A percentile compares a stretch with the other conserved stretches of the same genome.
phyloP scores from a whole-genome alignment of 306 rosid species.

The Cucumis cinereus region DNA sequence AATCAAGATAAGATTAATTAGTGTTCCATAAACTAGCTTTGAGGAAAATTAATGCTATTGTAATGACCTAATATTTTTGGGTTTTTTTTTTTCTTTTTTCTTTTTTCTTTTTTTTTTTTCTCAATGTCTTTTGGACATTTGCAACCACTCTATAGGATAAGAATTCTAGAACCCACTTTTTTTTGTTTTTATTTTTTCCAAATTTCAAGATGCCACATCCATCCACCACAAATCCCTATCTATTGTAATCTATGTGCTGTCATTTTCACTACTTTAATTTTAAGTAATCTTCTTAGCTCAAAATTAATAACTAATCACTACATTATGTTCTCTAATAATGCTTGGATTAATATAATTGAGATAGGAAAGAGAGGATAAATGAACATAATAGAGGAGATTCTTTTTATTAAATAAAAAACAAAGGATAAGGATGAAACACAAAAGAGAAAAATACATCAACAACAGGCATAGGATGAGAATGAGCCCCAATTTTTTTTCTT shows the following conservation, averaged over 20 bases:
- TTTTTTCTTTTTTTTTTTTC: background rate
- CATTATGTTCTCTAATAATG: background rate
- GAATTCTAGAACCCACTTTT: background rate
- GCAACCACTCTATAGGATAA: background rate
- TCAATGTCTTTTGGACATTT: background rate
- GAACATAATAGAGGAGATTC: background rate
- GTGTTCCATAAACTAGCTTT: background rate
- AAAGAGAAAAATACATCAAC: background rate
- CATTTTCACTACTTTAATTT: background rate
- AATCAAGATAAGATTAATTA: background rate
- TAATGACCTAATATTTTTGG: background rate
- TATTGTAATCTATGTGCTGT: background rate
- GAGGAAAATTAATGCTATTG: background rate
- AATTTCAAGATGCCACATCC: background rate
- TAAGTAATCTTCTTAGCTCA: background rate
- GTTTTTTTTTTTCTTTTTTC: background rate
- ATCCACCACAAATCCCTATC: background rate
- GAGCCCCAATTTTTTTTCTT: background rate
- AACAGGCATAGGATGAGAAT: background rate
- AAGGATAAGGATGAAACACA: slow-evolving; percentile 5
- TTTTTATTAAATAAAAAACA: background rate
- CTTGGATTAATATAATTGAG: background rate
- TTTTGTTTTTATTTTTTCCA: too few relatives aligned
- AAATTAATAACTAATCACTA: background rate
- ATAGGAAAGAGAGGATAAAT: background rate